A percentile compares a stretch with the other conserved stretches of the same genome.
phyloP scores from a whole-genome alignment of 1,139 yeast species.

The Yamadazyma songkhlaensis region DNA sequence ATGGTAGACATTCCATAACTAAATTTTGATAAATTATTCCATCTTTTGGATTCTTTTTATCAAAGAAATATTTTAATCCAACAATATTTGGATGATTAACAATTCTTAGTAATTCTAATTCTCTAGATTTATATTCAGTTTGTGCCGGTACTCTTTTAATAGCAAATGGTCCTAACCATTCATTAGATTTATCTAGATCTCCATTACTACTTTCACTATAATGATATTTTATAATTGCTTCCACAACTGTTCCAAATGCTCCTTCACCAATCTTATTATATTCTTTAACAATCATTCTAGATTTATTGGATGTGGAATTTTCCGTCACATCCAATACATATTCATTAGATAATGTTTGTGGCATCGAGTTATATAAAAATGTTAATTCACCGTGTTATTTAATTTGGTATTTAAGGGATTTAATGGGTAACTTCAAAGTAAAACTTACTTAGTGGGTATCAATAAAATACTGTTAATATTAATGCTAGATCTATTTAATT shows the following conservation, averaged over 20 bases:
- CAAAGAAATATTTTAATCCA: slow-evolving; percentile 61
- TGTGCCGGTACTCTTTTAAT: slow-evolving; percentile 82
- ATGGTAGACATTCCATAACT: slow-evolving; percentile 86
- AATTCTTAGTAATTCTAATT: slow-evolving; percentile 67
- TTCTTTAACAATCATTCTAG: slow-evolving; percentile 67
- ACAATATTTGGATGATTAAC: slow-evolving; percentile 81
- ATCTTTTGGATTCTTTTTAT: slow-evolving; percentile 58
- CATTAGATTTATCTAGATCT: slow-evolving; percentile 9
- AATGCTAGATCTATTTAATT: background rate
- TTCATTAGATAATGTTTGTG: slow-evolving; percentile 15
- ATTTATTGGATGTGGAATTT: slow-evolving; percentile 49
- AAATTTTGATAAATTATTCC: slow-evolving; percentile 70
- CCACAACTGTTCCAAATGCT: slow-evolving; percentile 81
- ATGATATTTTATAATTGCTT: slow-evolving; percentile 52
- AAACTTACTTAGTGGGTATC: too few relatives aligned
- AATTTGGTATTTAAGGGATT: background rate
- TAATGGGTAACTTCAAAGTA: too few relatives aligned
- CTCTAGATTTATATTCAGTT: slow-evolving; percentile 79
- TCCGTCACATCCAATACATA: slow-evolving; percentile 52
- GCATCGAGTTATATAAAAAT: slow-evolving; percentile 2
- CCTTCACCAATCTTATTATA: slow-evolving; percentile 79
- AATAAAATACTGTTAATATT: too few relatives aligned
- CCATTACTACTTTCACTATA: slow-evolving; percentile 13
- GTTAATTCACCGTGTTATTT: background rate
- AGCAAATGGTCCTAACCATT: slow-evolving; percentile 78